A percentile compares a stretch with the other conserved stretches of the same genome.
phyloP scores from a whole-genome alignment of 2,329 filamentous ascomycete genomes.

The Clonostachys rosea region DNA sequence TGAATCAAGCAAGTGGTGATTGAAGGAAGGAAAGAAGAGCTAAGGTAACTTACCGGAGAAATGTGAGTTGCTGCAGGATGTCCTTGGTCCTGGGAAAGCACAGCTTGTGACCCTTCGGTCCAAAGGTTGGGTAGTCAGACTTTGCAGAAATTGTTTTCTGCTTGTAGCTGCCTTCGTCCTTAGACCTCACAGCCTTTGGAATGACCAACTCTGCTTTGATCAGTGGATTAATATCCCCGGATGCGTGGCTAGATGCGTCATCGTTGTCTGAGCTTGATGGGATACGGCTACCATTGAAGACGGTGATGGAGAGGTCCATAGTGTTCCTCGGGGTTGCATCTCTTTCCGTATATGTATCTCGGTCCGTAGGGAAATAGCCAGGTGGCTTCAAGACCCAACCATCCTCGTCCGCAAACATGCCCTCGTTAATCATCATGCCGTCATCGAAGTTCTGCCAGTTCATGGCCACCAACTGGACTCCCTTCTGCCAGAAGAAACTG shows the following conservation, averaged over 20 bases:
- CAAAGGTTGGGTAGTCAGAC: slow-evolving; percentile 63
- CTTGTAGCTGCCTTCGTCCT: slow-evolving; percentile 45
- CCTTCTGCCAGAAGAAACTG: slow-evolving; percentile 83
- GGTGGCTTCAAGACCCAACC: slow-evolving; percentile 85
- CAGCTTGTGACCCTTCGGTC: slow-evolving; percentile 42
- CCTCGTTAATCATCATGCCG: slow-evolving; percentile 93
- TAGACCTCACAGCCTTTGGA: slow-evolving; percentile 47
- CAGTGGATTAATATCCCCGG: slow-evolving; percentile 54
- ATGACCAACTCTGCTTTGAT: slow-evolving; percentile 80
- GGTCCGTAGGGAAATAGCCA: slow-evolving; percentile 58
- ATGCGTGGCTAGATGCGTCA: slow-evolving; percentile 18
- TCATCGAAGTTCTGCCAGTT: slow-evolving; percentile 97
- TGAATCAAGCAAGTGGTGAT: neutral
- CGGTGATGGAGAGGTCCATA: slow-evolving; percentile 64
- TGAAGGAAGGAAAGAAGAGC: slow-evolving; percentile 1
- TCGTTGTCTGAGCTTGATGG: slow-evolving; percentile 20
- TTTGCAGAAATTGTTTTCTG: slow-evolving; percentile 48
- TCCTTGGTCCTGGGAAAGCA: slow-evolving; percentile 42
- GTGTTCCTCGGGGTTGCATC: slow-evolving; percentile 42
- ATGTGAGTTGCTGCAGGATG: slow-evolving; percentile 61
- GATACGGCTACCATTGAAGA: slow-evolving; percentile 74
- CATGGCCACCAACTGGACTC: slow-evolving; percentile 95
- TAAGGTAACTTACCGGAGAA: slow-evolving; percentile 56
- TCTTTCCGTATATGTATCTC: slow-evolving; percentile 30
- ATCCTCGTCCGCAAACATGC: slow-evolving; percentile 85